Conservation (phyloP, 371 early-diverging fungal species). For the Actinomortierella wolfii region DNA sequence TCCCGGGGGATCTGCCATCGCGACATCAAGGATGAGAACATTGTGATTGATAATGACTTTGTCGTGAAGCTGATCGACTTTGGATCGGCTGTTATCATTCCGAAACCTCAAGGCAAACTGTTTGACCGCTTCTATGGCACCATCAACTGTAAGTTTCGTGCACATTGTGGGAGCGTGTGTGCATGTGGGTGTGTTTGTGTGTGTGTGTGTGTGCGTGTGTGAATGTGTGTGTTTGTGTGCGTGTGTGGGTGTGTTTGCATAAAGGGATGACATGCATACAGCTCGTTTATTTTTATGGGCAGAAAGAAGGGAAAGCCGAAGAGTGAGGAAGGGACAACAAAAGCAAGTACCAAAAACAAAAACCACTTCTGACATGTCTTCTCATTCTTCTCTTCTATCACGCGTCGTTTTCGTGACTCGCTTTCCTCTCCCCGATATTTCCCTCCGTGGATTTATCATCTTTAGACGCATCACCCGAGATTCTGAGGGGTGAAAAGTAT, state of each 20-base stretch:
- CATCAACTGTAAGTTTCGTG: conserved; percentile 44
- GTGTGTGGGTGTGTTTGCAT: neutral
- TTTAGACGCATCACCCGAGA: conserved; percentile 77
- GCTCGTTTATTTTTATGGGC: neutral
- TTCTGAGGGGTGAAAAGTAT: conserved; percentile 70
- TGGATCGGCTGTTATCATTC: conserved; percentile 73
- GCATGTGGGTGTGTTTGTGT: no score
- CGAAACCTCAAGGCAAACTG: conserved; percentile 50
- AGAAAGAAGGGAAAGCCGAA: neutral
- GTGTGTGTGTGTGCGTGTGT: no score
- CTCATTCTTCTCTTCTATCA: no score
- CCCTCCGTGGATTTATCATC: neutral
- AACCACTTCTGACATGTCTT: no score
- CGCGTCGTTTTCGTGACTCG: no score
- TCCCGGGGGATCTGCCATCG: conserved; percentile 59
- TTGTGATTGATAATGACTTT: conserved; percentile 74
- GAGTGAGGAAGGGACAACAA: neutral
- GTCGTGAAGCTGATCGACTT: conserved; percentile 84
- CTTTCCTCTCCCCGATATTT: no score
- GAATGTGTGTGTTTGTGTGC: no score
- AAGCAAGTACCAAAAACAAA: no score
- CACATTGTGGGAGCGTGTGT: no score
- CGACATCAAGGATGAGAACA: conserved; percentile 79
- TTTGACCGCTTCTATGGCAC: conserved; percentile 74
- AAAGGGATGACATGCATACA: neutral